phyloP scores from a whole-genome alignment of 2,329 filamentous ascomycete genomes.

The Diaporthe ampelina region DNA sequence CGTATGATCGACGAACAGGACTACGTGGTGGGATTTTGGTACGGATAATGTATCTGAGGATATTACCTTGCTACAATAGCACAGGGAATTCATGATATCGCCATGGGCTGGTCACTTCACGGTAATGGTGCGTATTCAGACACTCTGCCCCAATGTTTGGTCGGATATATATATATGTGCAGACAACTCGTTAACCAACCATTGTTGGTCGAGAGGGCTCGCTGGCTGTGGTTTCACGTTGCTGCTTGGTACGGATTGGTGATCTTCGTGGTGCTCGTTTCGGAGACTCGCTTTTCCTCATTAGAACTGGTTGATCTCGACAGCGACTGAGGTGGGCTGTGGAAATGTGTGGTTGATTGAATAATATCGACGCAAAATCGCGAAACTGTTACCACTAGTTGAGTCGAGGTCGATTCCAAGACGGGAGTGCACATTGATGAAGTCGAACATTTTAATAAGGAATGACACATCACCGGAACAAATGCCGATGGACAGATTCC shows the following conservation, averaged over 20 bases:
- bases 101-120: background rate
- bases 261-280: background rate
- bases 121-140: background rate
- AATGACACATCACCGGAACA: background rate
- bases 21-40: background rate
- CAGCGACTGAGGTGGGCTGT: background rate
- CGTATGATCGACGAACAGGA: background rate
- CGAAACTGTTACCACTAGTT: background rate
- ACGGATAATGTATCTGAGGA: conserved; percentile 13
- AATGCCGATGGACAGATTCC: background rate
- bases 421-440: background rate
- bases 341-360: background rate
- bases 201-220: background rate
- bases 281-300: background rate
- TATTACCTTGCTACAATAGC: background rate
- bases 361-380: background rate
- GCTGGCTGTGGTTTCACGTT: background rate
- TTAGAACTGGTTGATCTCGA: background rate
- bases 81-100: background rate
- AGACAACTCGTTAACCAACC: background rate
- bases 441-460: background rate
- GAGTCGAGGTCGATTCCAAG: background rate
- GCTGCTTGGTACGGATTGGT: background rate
- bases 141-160: background rate
- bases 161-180: background rate